These are phyloP conservation scores for Sporothrix luriei DNA, from an alignment of 2,329 filamentous ascomycete genomes.

Conservation along the genomic window DNA sequence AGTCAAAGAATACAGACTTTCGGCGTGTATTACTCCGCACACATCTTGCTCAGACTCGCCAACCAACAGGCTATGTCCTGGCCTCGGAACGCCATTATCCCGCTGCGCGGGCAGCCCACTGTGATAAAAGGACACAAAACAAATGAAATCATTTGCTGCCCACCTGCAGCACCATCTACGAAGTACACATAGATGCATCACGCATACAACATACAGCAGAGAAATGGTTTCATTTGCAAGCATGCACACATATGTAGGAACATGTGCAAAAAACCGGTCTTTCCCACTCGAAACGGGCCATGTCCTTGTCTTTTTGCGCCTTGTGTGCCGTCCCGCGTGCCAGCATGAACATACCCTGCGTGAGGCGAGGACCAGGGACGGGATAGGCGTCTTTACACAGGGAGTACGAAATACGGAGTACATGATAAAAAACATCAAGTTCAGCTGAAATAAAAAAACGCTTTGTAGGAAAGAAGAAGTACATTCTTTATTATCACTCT, in stretches of 20 bases:
- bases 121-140: not conserved
- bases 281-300: not conserved
- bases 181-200: too few relatives aligned
- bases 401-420: too few relatives aligned
- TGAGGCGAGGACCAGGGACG: not conserved
- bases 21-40: not conserved
- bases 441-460: too few relatives aligned
- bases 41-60: not conserved
- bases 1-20: not conserved
- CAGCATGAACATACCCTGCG: constrained; percentile 14
- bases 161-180: not conserved
- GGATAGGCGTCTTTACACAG: not conserved
- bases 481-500: not conserved
- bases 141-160: not conserved
- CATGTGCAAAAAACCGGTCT: constrained; percentile 13
- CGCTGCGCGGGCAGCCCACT: not conserved
- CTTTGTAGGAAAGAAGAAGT: too few relatives aligned
- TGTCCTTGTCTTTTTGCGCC: not conserved
- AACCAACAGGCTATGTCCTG: not conserved
- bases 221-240: not conserved
- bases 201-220: not conserved
- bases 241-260: not conserved
- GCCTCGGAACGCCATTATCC: constrained; percentile 1
- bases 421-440: not conserved
- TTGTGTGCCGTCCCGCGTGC: constrained; percentile 7